Evolutionary conservation across 805 yeast genomes (phyloP).

Genomic region (Ogataea corticis): DNA sequence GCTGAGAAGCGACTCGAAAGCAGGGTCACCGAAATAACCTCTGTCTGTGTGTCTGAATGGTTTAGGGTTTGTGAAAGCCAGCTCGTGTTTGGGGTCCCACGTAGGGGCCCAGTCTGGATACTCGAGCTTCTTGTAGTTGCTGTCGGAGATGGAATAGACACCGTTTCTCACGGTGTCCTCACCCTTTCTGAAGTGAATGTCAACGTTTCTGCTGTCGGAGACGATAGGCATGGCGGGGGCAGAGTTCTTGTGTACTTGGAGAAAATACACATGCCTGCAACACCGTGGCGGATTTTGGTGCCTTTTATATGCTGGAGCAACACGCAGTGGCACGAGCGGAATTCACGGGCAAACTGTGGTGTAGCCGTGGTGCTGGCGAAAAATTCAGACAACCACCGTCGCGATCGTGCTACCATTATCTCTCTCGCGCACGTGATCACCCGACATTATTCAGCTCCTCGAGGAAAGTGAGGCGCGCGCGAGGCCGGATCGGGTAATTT

Average conservation of each 20-base stretch:
- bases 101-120: slow-evolving; percentile 66
- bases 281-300: no score
- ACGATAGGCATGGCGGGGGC: slow-evolving; percentile 11
- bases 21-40: slow-evolving; percentile 68
- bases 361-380: neutral
- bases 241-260: no score
- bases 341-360: neutral
- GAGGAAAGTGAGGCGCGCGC: slow-evolving; percentile 1
- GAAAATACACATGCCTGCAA: no score
- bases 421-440: neutral
- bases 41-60: slow-evolving; percentile 61
- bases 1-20: slow-evolving; percentile 48
- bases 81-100: slow-evolving; percentile 62
- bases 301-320: neutral
- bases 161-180: slow-evolving; percentile 54
- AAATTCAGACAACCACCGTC: neutral
- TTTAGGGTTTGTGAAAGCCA: slow-evolving; percentile 34
- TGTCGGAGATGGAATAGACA: slow-evolving; percentile 44
- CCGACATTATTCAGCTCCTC: neutral
- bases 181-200: slow-evolving; percentile 51
- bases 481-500: neutral
- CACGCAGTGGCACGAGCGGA: neutral
- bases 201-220: slow-evolving; percentile 24
- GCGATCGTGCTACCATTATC: neutral
- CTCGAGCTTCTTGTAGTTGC: slow-evolving; percentile 35